These are phyloP conservation scores for Aspergillus felis DNA, from an alignment of 2,329 filamentous ascomycete species.

Conservation along the genomic window DNA sequence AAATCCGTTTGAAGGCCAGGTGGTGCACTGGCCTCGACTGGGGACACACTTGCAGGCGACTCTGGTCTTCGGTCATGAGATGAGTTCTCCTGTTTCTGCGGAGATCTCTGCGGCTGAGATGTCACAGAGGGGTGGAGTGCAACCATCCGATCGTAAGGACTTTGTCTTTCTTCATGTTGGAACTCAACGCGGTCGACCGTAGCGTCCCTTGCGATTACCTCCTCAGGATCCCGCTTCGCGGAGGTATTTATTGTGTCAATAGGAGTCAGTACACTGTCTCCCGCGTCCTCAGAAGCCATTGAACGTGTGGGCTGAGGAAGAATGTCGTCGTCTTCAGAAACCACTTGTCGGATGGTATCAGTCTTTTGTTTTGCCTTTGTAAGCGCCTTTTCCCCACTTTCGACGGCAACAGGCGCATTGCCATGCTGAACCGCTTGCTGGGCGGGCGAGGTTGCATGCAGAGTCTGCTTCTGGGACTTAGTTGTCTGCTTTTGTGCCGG, in stretches of 20 bases:
- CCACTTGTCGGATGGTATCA: slow-evolving; percentile 35
- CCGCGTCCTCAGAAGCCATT: slow-evolving; percentile 16
- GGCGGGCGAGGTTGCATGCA: slow-evolving; percentile 35
- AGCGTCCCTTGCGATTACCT: slow-evolving; percentile 11
- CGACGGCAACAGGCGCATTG: slow-evolving; percentile 18
- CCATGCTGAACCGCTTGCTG: slow-evolving; percentile 41
- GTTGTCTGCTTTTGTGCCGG: slow-evolving; percentile 55
- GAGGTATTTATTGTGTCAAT: slow-evolving; percentile 18
- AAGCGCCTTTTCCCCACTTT: slow-evolving; percentile 17
- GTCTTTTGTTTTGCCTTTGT: slow-evolving; percentile 17
- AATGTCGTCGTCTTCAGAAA: slow-evolving; percentile 26
- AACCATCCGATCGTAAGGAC: slow-evolving; percentile 3
- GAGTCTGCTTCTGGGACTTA: slow-evolving; percentile 68
- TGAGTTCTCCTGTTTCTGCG: slow-evolving; percentile 17
- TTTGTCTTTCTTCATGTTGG: slow-evolving; percentile 2
- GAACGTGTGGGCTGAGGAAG: slow-evolving; percentile 17
- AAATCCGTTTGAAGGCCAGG: slow-evolving; percentile 67
- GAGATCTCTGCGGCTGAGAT: slow-evolving; percentile 28
- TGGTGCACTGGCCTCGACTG: slow-evolving; percentile 49
- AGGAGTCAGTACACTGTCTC: slow-evolving; percentile 18
- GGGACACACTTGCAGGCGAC: slow-evolving; percentile 65
- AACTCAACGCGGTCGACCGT: slow-evolving; percentile 22
- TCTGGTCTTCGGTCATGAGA: slow-evolving; percentile 56
- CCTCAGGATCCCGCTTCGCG: slow-evolving; percentile 21
- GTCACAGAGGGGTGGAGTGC: slow-evolving; percentile 18